Evolutionary conservation across 352 stramenopile genomes (phyloP).

Genomic region (Blastocystis sp.): DNA sequence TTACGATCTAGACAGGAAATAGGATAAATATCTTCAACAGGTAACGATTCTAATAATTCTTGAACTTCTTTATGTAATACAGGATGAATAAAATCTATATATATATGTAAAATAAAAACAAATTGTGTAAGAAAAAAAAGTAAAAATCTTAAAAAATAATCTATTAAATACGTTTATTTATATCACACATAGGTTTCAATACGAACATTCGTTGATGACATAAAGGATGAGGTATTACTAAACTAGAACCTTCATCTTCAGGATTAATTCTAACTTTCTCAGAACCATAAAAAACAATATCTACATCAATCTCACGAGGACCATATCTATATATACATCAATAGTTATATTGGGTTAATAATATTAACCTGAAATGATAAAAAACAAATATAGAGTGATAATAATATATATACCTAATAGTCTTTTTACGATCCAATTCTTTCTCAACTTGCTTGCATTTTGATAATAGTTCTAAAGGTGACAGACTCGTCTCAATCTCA

Average conservation of each 20-base stretch:
- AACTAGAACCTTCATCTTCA: constrained; percentile 46
- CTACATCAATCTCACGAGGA: constrained; percentile 73
- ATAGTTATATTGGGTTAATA: too few species aligned
- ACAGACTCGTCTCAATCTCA: constrained; percentile 57
- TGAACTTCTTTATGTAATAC: constrained; percentile 10
- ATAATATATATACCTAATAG: constrained; percentile 44
- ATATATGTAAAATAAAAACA: background rate
- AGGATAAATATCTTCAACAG: background rate
- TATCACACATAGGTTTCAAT: constrained; percentile 71
- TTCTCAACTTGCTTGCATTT: constrained; percentile 63
- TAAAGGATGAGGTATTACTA: constrained; percentile 75
- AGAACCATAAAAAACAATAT: constrained; percentile 74
- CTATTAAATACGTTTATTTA: too few species aligned
- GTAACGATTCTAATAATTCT: background rate
- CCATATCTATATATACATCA: constrained; percentile 68
- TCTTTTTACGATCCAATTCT: constrained; percentile 58
- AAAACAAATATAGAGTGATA: too few species aligned
- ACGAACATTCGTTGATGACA: constrained; percentile 87
- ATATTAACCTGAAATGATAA: too few species aligned
- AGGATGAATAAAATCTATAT: constrained; percentile 14
- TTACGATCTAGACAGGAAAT: background rate
- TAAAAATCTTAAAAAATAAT: too few species aligned
- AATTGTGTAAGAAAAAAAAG: constrained; percentile 58
- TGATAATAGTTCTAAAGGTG: constrained; percentile 54
- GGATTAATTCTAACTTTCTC: constrained; percentile 52